Evolutionary conservation across 1,284 basidiomycete genomes (phyloP).

Genomic region (Polyporus tsugae): DNA sequence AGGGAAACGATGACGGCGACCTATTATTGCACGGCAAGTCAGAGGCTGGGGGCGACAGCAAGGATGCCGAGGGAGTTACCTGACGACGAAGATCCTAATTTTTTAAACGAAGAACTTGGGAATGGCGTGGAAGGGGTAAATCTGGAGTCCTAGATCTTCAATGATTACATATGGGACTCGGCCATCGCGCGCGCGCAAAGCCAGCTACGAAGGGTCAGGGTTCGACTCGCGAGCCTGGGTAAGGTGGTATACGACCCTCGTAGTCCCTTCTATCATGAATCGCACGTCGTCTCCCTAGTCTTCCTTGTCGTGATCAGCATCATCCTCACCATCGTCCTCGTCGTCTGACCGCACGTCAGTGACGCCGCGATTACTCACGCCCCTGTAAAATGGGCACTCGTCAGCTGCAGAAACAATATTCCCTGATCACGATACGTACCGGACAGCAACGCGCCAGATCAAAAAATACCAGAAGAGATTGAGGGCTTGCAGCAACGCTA

Average conservation of each 20-base stretch:
- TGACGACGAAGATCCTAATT: too few species aligned
- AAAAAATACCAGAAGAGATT: conserved; percentile 94
- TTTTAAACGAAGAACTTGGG: too few species aligned
- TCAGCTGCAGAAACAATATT: background rate
- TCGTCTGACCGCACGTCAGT: conserved; percentile 71
- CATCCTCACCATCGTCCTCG: conserved; percentile 61
- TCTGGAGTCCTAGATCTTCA: too few species aligned
- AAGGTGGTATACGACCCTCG: background rate
- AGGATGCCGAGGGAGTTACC: too few species aligned
- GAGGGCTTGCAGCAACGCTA: conserved; percentile 80
- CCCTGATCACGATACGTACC: conserved; percentile 37
- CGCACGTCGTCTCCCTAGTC: conserved; percentile 37
- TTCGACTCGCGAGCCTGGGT: conserved; percentile 1
- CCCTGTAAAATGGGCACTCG: conserved; percentile 21
- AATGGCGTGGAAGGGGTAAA: too few species aligned
- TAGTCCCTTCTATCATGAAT: background rate
- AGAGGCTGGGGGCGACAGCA: too few species aligned
- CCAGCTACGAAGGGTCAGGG: background rate
- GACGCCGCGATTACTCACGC: conserved; percentile 41
- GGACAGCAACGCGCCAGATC: conserved; percentile 73
- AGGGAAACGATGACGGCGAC: too few species aligned
- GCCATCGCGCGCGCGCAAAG: too few species aligned
- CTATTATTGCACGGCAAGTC: too few species aligned
- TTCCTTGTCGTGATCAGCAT: conserved; percentile 45
- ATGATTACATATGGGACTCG: too few species aligned